Evolutionary conservation across 805 yeast genomes (phyloP).

Genomic region (Maudiozyma pseudohumilis): DNA sequence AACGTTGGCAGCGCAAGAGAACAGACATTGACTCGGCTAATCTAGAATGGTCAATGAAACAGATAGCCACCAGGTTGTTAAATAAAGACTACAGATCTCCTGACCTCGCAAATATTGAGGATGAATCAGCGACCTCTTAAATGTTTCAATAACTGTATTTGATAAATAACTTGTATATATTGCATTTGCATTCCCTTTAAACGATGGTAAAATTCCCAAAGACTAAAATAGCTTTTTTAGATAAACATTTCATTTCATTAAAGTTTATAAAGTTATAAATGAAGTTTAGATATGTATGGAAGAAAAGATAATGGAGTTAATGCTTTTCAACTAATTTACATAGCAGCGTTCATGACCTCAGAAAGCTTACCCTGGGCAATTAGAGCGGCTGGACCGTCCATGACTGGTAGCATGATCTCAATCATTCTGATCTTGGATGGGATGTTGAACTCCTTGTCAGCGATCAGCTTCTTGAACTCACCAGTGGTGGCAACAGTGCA

Average conservation of each 20-base stretch:
- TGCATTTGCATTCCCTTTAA: too few species aligned
- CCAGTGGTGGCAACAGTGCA: conserved; percentile 41
- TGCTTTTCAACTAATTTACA: conserved; percentile 7
- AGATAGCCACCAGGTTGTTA: conserved; percentile 6
- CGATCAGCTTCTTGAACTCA: conserved; percentile 44
- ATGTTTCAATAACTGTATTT: too few species aligned
- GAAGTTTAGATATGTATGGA: not conserved
- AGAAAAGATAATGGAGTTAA: not conserved
- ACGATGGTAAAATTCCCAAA: too few species aligned
- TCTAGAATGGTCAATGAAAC: conserved; percentile 12
- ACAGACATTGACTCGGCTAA: conserved; percentile 1
- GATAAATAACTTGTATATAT: too few species aligned
- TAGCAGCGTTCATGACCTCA: conserved; percentile 35
- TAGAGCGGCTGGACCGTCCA: conserved; percentile 61
- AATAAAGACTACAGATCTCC: not conserved
- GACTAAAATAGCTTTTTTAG: too few species aligned
- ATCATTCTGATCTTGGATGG: conserved; percentile 49
- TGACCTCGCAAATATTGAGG: not conserved
- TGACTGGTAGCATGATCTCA: conserved; percentile 55
- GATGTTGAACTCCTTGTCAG: conserved; percentile 32
- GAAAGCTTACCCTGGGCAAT: conserved; percentile 55
- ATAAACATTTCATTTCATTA: conserved; percentile 2
- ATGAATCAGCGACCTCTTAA: too few species aligned
- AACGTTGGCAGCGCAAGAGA: conserved; percentile 4
- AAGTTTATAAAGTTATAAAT: not conserved